phyloP scores from a whole-genome alignment of 352 stramenopile genomes.

The Aphanomyces stellatus region DNA sequence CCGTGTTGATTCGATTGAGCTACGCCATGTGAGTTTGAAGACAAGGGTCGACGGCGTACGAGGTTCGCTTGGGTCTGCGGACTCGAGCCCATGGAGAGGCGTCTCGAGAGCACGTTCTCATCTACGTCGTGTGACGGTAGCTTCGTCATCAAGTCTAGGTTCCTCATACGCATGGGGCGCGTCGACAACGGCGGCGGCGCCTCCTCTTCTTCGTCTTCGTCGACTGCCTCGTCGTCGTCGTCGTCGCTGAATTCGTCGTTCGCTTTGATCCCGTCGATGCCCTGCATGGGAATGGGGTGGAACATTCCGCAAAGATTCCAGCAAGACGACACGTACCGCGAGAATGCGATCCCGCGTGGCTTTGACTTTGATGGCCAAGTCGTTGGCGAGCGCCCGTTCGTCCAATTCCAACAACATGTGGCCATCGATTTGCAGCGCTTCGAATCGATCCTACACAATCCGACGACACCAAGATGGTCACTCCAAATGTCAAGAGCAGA shows the following conservation, averaged over 20 bases:
- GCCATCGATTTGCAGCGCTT: conserved; percentile 53
- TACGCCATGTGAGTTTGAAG: background rate
- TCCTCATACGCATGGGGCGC: background rate
- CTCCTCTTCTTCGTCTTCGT: conserved; percentile 27
- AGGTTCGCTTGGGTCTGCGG: conserved; percentile 10
- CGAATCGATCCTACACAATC: conserved; percentile 42
- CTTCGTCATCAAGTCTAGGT: background rate
- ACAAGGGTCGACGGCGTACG: background rate
- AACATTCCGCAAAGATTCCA: background rate
- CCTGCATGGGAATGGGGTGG: background rate
- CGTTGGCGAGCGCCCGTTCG: conserved; percentile 67
- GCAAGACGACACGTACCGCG: conserved; percentile 10
- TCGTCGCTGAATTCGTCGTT: conserved; percentile 66
- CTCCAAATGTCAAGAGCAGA: background rate
- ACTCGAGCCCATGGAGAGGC: background rate
- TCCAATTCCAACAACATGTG: conserved; percentile 62
- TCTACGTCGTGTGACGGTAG: background rate
- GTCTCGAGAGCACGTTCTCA: background rate
- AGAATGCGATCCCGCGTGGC: conserved; percentile 60
- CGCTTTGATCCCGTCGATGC: conserved; percentile 44
- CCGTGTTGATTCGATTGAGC: conserved; percentile 12
- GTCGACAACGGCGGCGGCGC: background rate
- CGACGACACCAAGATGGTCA: background rate
- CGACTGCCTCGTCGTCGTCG: conserved; percentile 38
- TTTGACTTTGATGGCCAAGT: conserved; percentile 60